A percentile compares a stretch with the other conserved stretches of the same genome.
Conservation (phyloP, 768 basidiomycete genomes). For the Pleurotus salmoneostramineus region DNA sequence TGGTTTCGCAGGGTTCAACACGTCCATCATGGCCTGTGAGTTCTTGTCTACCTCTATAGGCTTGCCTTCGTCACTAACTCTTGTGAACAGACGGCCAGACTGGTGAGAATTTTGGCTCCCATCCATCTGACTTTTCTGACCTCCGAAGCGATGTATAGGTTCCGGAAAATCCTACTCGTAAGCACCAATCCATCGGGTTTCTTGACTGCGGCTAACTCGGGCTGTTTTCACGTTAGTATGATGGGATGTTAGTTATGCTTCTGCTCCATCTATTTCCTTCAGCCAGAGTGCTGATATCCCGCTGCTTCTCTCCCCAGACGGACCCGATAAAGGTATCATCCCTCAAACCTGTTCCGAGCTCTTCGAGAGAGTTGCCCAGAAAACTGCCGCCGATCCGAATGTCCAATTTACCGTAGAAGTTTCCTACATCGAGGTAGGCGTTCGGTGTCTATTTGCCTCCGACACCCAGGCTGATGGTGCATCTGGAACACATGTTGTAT, state of each 20-base stretch:
- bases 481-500: background rate
- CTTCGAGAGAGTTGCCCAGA: constrained; percentile 75
- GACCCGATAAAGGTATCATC: constrained; percentile 95
- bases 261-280: background rate
- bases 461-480: background rate
- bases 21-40: constrained; percentile 98
- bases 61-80: constrained; percentile 2
- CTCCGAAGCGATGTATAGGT: constrained; percentile 36
- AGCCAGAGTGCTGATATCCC: background rate
- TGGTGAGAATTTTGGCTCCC: constrained; percentile 43
- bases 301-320: constrained; percentile 48
- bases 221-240: constrained; percentile 53
- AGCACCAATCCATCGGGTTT: constrained; percentile 18
- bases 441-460: background rate
- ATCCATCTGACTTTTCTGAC: background rate
- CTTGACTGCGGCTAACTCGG: constrained; percentile 2
- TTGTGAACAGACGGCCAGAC: constrained; percentile 67
- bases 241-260: constrained; percentile 77
- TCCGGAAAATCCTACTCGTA: constrained; percentile 93
- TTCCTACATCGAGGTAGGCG: constrained; percentile 88
- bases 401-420: constrained; percentile 90
- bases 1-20: constrained; percentile 94
- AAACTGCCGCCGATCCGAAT: constrained; percentile 60
- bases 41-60: constrained; percentile 14
- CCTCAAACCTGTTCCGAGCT: constrained; percentile 93